Evolutionary conservation across 768 basidiomycete species (phyloP).

Genomic region (Leccinellum rugosiceps): DNA sequence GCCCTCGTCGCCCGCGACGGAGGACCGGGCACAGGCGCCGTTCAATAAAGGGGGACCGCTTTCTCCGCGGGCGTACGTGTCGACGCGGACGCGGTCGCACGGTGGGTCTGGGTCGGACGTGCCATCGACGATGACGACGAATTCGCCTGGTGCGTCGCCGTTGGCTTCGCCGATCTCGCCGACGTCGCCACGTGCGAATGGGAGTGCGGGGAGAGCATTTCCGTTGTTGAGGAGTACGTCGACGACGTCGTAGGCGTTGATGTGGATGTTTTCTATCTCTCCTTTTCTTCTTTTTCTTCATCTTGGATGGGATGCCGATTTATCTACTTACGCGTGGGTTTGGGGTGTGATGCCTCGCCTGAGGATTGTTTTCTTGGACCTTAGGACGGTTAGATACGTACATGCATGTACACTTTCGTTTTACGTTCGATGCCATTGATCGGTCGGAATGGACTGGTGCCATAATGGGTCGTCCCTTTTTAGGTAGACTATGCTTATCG

Average conservation of each 20-base stretch:
- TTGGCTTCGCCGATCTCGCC: conserved; percentile 10
- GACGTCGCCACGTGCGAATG: conserved; percentile 7
- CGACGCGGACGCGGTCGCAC: conserved; percentile 45
- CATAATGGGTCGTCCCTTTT: too few species aligned
- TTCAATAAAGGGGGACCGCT: conserved; percentile 18
- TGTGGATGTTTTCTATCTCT: not conserved
- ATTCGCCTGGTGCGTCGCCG: conserved; percentile 27
- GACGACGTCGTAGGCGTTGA: not conserved
- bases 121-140: not conserved
- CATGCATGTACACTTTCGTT: too few species aligned
- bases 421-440: too few species aligned
- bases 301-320: not conserved
- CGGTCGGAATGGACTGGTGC: too few species aligned
- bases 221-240: conserved; percentile 4
- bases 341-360: too few species aligned
- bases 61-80: conserved; percentile 56
- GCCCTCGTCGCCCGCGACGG: conserved; percentile 15
- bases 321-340: not conserved
- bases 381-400: too few species aligned
- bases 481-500: too few species aligned
- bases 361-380: too few species aligned
- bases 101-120: not conserved
- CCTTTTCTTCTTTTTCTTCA: not conserved
- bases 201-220: conserved; percentile 3
- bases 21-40: conserved; percentile 32